Percentiles rank a stretch among this genome's conserved stretches.
These are phyloP conservation scores for Dryadomyces quercivorus DNA, from an alignment of 2,329 filamentous ascomycete species.

Conservation along the genomic window DNA sequence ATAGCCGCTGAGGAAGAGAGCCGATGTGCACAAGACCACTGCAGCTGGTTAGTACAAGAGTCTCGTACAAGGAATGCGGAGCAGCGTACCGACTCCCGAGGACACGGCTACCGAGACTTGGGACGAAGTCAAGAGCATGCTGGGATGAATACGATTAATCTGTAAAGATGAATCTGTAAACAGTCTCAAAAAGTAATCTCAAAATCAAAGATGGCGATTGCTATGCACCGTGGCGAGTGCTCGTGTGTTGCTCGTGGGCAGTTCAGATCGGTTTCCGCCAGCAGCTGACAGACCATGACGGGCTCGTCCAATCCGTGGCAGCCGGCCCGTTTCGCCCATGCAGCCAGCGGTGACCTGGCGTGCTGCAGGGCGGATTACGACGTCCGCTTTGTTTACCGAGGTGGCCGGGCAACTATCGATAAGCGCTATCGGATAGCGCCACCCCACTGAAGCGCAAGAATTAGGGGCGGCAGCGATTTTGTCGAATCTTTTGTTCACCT, in stretches of 20 bases:
- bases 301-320: neutral
- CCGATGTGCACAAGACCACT: conserved; percentile 67
- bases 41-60: neutral
- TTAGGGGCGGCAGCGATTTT: too few relatives aligned
- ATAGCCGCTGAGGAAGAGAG: conserved; percentile 82
- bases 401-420: neutral
- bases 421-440: neutral
- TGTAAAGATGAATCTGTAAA: neutral
- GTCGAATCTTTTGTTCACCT: too few relatives aligned
- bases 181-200: too few relatives aligned
- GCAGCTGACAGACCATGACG: too few relatives aligned
- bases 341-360: neutral
- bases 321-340: neutral
- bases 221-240: too few relatives aligned
- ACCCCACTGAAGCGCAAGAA: too few relatives aligned
- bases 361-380: too few relatives aligned
- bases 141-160: too few relatives aligned
- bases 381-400: neutral
- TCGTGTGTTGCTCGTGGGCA: too few relatives aligned
- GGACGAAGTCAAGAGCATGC: conserved; percentile 51
- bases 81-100: conserved; percentile 44
- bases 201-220: neutral
- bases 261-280: too few relatives aligned
- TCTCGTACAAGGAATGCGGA: neutral
- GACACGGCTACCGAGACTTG: conserved; percentile 61